Percentiles rank a stretch among this genome's conserved stretches.
phyloP scores from a whole-genome alignment of 2,329 filamentous ascomycete genomes.

The Aspergillus calidoustus region DNA sequence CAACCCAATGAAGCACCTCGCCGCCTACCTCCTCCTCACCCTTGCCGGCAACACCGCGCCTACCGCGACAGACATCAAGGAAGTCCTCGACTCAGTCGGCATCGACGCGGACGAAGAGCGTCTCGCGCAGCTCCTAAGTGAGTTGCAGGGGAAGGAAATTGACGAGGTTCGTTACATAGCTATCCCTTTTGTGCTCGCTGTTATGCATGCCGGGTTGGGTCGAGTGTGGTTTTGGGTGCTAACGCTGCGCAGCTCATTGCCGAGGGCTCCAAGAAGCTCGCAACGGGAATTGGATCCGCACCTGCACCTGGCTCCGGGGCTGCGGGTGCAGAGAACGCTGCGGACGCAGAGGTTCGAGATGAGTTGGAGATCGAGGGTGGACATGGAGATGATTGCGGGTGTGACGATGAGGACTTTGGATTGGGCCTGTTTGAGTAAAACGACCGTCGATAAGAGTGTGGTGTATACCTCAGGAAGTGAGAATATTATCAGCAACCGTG shows the following conservation, averaged over 20 bases:
- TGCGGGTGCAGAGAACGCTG: background rate
- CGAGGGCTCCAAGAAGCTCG: constrained; percentile 5
- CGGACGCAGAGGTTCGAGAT: background rate
- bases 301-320: background rate
- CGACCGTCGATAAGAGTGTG: background rate
- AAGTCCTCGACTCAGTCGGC: constrained; percentile 88
- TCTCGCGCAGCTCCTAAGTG: constrained; percentile 80
- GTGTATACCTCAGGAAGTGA: background rate
- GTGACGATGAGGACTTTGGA: constrained; percentile 7
- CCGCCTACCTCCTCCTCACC: constrained; percentile 96
- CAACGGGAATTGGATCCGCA: background rate
- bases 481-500: background rate
- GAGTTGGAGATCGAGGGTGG: background rate
- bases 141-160: constrained; percentile 72
- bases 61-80: constrained; percentile 82
- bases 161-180: constrained; percentile 71
- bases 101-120: constrained; percentile 91
- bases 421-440: constrained; percentile 4
- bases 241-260: constrained; percentile 1
- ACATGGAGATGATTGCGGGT: background rate
- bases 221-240: too few species aligned
- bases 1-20: constrained; percentile 89
- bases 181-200: background rate
- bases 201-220: background rate
- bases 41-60: constrained; percentile 91